Evolutionary conservation across 2,329 filamentous ascomycete species (phyloP).

Genomic region (Epichloe gansuensis): DNA sequence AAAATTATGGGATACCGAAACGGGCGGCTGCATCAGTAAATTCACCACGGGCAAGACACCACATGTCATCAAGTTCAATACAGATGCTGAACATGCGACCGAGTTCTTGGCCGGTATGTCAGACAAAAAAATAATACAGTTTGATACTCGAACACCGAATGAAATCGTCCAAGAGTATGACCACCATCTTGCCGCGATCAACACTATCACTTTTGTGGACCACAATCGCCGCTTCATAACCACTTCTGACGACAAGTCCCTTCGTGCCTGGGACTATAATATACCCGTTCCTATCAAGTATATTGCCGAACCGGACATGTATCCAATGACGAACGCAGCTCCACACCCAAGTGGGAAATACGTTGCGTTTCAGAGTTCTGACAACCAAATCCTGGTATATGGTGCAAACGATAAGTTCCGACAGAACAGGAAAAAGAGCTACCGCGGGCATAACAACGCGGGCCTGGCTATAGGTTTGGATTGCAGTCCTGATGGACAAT

Average conservation of each 20-base stretch:
- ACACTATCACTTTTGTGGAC: constrained; percentile 94
- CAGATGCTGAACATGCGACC: constrained; percentile 58
- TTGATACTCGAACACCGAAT: constrained; percentile 66
- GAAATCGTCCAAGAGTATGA: constrained; percentile 95
- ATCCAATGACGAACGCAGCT: constrained; percentile 76
- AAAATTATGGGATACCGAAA: constrained; percentile 98
- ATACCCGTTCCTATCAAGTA: constrained; percentile 98
- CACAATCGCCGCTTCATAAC: constrained; percentile 93
- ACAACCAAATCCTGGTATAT: constrained; percentile 96
- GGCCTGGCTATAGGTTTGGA: constrained; percentile 85
- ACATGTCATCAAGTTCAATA: constrained; percentile 90
- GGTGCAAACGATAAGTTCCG: constrained; percentile 90
- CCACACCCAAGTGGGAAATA: constrained; percentile 85
- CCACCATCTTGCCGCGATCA: constrained; percentile 93
- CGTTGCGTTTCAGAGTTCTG: constrained; percentile 81
- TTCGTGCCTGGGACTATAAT: constrained; percentile 96
- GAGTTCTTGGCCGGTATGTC: constrained; percentile 96
- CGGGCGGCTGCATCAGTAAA: constrained; percentile 71
- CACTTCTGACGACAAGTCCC: constrained; percentile 90
- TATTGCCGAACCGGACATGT: constrained; percentile 97
- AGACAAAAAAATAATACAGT: constrained; percentile 98
- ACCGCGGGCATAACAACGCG: constrained; percentile 89
- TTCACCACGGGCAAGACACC: constrained; percentile 93
- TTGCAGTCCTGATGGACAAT: constrained; percentile 83
- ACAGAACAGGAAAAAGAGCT: constrained; percentile 94